phyloP scores from a whole-genome alignment of 1,139 yeast genomes.

The Candida sojae region DNA sequence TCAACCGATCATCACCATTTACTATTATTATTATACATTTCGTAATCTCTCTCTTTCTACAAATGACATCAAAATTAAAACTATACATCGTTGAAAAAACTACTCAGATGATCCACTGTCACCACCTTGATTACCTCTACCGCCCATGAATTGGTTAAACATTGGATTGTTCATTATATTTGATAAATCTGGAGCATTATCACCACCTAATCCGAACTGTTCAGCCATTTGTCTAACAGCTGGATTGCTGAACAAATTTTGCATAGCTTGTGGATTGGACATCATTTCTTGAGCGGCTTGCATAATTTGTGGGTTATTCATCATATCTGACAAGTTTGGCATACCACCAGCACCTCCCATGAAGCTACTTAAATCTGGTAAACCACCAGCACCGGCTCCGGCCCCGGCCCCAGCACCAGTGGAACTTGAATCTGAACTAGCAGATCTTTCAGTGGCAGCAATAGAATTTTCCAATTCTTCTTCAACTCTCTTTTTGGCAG shows the following conservation, averaged over 20 bases:
- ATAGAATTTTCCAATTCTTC: constrained; percentile 61
- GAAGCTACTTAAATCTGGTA: constrained; percentile 70
- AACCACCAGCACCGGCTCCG: constrained; percentile 50
- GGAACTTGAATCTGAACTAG: constrained; percentile 18
- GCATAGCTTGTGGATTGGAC: constrained; percentile 83
- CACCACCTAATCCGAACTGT: constrained; percentile 62
- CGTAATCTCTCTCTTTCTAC: too few species aligned
- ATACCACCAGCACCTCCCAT: constrained; percentile 68
- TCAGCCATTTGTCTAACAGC: constrained; percentile 77
- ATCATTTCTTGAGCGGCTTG: constrained; percentile 93
- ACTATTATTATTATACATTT: too few species aligned
- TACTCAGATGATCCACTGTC: constrained; percentile 2
- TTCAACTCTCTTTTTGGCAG: constrained; percentile 84
- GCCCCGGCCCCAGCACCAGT: constrained; percentile 26
- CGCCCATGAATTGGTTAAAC: constrained; percentile 58
- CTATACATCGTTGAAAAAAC: not conserved
- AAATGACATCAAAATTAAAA: not conserved
- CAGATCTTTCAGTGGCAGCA: constrained; percentile 22
- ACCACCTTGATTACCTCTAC: constrained; percentile 18
- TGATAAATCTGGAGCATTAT: constrained; percentile 56
- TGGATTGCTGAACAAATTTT: constrained; percentile 79
- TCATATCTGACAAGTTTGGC: constrained; percentile 56
- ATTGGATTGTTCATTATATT: constrained; percentile 82
- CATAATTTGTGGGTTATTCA: constrained; percentile 89
- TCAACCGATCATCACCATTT: too few species aligned